These are phyloP conservation scores for Candida coquimbonensis DNA, from an alignment of 805 yeast genomes.

Conservation along the genomic window DNA sequence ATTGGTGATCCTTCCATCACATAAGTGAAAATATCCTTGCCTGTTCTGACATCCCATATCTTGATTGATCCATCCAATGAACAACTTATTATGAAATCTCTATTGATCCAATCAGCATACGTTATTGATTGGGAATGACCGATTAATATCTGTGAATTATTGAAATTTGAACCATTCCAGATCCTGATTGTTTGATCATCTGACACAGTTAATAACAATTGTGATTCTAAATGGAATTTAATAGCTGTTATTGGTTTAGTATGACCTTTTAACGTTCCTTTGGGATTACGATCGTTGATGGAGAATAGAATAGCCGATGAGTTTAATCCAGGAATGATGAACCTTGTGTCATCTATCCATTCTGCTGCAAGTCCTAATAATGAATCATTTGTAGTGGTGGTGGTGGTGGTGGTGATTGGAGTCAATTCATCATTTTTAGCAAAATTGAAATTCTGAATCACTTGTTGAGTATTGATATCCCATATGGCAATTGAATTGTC, in stretches of 20 bases:
- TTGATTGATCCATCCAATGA: constrained; percentile 68
- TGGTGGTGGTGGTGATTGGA: no score
- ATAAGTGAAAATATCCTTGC: constrained; percentile 30
- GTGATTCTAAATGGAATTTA: constrained; percentile 42
- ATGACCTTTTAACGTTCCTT: constrained; percentile 60
- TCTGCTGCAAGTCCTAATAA: constrained; percentile 49
- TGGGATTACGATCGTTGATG: constrained; percentile 37
- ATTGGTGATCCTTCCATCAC: constrained; percentile 48
- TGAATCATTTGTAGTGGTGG: background rate
- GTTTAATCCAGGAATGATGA: constrained; percentile 60
- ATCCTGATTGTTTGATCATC: constrained; percentile 69
- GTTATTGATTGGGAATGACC: constrained; percentile 58
- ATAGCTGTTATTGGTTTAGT: constrained; percentile 47
- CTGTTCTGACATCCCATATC: constrained; percentile 55
- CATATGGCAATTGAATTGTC: constrained; percentile 52
- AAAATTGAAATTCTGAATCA: constrained; percentile 39
- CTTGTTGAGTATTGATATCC: constrained; percentile 52
- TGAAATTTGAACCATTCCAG: constrained; percentile 64
- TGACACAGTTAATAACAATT: constrained; percentile 63
- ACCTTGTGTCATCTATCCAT: constrained; percentile 67
- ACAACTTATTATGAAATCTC: constrained; percentile 38
- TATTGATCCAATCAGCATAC: constrained; percentile 47
- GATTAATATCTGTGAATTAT: constrained; percentile 38
- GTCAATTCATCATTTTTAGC: constrained; percentile 8
- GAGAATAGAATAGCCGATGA: constrained; percentile 51